Percentiles rank a stretch among this genome's conserved stretches.
Conservation (phyloP, 1,284 basidiomycete genomes). For the Cutaneotrichosporon sp. region DNA sequence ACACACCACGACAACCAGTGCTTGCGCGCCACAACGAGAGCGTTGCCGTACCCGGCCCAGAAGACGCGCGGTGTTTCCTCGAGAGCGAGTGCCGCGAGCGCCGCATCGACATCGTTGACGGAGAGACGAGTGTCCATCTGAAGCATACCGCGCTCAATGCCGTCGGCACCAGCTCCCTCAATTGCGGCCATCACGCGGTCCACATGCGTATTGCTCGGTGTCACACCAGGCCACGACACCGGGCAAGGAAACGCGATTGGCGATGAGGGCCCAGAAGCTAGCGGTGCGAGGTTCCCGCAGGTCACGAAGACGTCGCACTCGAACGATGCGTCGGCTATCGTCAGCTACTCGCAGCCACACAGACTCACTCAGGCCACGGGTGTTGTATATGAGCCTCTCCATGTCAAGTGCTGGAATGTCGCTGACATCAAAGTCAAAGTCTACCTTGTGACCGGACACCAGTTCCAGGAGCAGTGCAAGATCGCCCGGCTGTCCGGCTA, state of each 20-base stretch:
- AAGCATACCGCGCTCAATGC: slow-evolving; percentile 19
- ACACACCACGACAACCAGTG: not conserved
- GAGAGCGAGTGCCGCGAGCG: slow-evolving; percentile 17
- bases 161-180: slow-evolving; percentile 16
- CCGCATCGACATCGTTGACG: slow-evolving; percentile 8
- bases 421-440: slow-evolving; percentile 29
- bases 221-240: not conserved
- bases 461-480: slow-evolving; percentile 36
- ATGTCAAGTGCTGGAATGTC: slow-evolving; percentile 24
- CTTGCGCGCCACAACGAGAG: slow-evolving; percentile 50
- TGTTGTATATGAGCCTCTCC: slow-evolving; percentile 32
- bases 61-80: slow-evolving; percentile 54
- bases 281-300: not conserved
- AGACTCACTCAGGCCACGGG: slow-evolving; percentile 34
- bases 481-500: slow-evolving; percentile 33
- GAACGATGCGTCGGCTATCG: slow-evolving; percentile 35
- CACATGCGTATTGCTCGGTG: not conserved
- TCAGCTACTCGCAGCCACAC: not conserved
- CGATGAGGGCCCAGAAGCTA: not conserved
- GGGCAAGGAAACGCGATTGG: slow-evolving; percentile 8
- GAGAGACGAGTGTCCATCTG: slow-evolving; percentile 7
- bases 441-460: slow-evolving; percentile 32
- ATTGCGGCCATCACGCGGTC: slow-evolving; percentile 16
- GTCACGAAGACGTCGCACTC: slow-evolving; percentile 32
- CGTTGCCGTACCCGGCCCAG: slow-evolving; percentile 61